Evolutionary conservation across 2,329 filamentous ascomycete species (phyloP), one percentile per base, ranked within the genome.

Genomic region (Pezicula radicicola): DNA sequence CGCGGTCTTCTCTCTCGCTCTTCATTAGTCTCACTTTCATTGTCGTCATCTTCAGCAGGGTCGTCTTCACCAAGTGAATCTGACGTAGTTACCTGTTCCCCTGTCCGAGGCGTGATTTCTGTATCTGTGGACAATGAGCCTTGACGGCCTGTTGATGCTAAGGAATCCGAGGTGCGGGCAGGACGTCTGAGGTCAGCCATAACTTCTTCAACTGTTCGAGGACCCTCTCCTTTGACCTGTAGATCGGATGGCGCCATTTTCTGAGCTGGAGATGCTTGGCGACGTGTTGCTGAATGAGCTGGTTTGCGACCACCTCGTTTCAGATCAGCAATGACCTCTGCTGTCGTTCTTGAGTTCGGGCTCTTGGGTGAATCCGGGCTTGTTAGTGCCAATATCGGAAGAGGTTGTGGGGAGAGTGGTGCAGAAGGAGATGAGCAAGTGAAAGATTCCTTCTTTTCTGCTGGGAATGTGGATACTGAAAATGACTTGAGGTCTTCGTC

Each of bases 291-390:
- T 33, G 37, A 2, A 21, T 10, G 8, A 18, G 42, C 15, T 3
- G 42, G n/a, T 9, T 27, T 15, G 9, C 42, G 42, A n/a, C n/a
- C n/a, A 18, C 19, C 18, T 13, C 6, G 40, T 40, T 58, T 56
- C 4, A 67, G 54, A 25, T 68, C 63, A 7, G 61, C 62, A 45
- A 66, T 65, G 2, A 67, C 62, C 48, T 61, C 60, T 12, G 60
- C 57, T 4, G 57, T 60, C 3, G 58, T 62, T 45, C 64, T 57
- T 27, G 59, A 51, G 7, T 59, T 47, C 16, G 67, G 53, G 9
- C 57, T 53, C 9, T 61, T 58, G 9, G 48, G 42, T 25, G 43
- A 45, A 21, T 19, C 19, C 3, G 19, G 19, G 19, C 3, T 19
- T 19, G 19, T 19, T 3, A 19, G 19, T 19, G 19, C 19, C 19